Conservation (phyloP, 805 yeast genomes). For the Clavispora phyllophila region DNA sequence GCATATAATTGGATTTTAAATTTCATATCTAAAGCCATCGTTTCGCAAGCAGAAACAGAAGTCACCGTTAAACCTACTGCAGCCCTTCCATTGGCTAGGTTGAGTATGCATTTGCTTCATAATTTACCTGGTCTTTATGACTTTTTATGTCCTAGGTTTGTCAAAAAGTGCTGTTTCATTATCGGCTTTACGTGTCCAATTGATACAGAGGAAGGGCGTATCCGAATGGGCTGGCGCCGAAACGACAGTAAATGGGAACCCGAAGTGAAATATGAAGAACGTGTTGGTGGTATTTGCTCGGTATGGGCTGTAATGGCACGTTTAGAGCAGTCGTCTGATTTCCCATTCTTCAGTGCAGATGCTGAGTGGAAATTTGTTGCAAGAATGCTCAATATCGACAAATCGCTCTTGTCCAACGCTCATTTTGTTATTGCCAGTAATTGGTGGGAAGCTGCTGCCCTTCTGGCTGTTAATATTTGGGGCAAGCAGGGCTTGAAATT, state of each 20-base stretch:
- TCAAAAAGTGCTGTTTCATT: conserved; percentile 85
- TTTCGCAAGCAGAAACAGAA: conserved; percentile 91
- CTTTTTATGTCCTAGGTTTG: conserved; percentile 69
- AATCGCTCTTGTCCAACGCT: conserved; percentile 49
- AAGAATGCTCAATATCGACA: conserved; percentile 57
- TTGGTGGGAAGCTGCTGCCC: conserved; percentile 90
- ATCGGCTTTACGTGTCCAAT: conserved; percentile 76
- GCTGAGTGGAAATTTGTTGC: conserved; percentile 69
- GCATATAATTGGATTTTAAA: conserved; percentile 74
- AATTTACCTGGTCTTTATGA: conserved; percentile 47
- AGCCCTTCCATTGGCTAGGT: conserved; percentile 72
- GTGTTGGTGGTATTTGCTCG: conserved; percentile 81
- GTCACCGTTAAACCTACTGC: conserved; percentile 73
- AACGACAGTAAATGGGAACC: conserved; percentile 48
- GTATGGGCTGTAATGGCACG: conserved; percentile 75
- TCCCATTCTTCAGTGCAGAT: conserved; percentile 31
- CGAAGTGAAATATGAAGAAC: conserved; percentile 70
- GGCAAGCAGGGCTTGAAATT: conserved; percentile 70
- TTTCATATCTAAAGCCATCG: conserved; percentile 77
- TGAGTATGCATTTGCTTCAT: conserved; percentile 52
- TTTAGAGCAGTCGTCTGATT: conserved; percentile 13
- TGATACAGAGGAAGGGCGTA: conserved; percentile 77
- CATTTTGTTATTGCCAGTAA: conserved; percentile 69
- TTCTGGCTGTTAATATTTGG: conserved; percentile 49
- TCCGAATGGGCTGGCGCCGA: conserved; percentile 84